phyloP scores from a whole-genome alignment of 1,284 basidiomycete species.

The Cystobasidium pallidum region DNA sequence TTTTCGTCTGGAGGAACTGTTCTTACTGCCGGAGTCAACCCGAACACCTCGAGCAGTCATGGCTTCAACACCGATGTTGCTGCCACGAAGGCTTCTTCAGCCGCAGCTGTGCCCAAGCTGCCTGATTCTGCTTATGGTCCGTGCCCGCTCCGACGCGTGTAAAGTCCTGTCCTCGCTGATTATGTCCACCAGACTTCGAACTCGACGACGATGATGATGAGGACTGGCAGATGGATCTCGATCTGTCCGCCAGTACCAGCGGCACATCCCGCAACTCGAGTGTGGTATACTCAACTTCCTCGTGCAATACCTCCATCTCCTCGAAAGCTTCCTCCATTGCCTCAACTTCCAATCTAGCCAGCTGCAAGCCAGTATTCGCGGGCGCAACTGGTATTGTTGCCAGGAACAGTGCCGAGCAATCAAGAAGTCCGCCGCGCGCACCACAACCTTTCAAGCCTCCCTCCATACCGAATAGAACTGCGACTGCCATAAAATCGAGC shows the following conservation, averaged over 20 bases:
- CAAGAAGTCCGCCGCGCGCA: slow-evolving; percentile 26
- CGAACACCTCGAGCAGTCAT: neutral
- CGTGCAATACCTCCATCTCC: slow-evolving; percentile 8
- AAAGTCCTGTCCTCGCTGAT: neutral
- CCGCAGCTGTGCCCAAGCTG: slow-evolving; percentile 15
- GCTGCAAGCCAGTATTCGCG: slow-evolving; percentile 8
- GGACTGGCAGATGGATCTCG: slow-evolving; percentile 29
- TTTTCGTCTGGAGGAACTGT: slow-evolving; percentile 39
- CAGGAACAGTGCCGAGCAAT: neutral
- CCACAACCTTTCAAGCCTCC: slow-evolving; percentile 17
- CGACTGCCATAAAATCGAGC: neutral
- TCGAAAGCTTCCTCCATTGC: slow-evolving; percentile 12
- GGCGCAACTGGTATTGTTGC: slow-evolving; percentile 27
- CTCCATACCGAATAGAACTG: neutral
- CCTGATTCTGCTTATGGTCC: slow-evolving; percentile 39
- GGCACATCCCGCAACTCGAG: neutral
- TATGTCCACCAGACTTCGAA: slow-evolving; percentile 27
- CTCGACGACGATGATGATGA: slow-evolving; percentile 39
- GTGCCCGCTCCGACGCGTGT: neutral
- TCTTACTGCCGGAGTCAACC: slow-evolving; percentile 6
- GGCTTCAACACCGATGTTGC: neutral
- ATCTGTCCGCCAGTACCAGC: slow-evolving; percentile 18
- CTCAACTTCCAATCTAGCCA: slow-evolving; percentile 21
- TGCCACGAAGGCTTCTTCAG: neutral
- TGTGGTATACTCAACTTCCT: neutral